Evolutionary conservation across 495 filamentous ascomycete species (phyloP), one percentile per base, ranked within the genome.

Genomic region (Corynascus novoguineensis): DNA sequence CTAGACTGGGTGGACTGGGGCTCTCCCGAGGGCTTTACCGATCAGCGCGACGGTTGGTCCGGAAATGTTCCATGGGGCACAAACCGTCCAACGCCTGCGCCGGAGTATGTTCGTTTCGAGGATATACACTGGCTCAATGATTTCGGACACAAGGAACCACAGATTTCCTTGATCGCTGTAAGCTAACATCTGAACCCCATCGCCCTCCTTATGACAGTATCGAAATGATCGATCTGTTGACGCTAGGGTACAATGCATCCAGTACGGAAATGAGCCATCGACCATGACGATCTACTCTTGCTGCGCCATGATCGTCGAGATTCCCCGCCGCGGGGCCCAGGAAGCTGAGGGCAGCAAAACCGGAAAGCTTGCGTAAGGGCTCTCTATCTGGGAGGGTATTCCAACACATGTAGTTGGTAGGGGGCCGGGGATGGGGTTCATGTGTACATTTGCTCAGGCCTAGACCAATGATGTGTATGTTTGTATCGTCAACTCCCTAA

Each of bases 251-350:
- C 24, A 5, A 14, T 19, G 14, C 3, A 48, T 32, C 44, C 25
- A 57, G 54, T 57, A 57, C 32, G 54, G 54, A 32, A 57, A 50
- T 31, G 22, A 57, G 22, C 24, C 34, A 14, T 6, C 24, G 5
- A 50, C 28, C 19, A 3, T 10, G 17, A 22, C 11, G 7, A 35
- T 24, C 25, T 57, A 57, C n/a, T 49, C 54, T 4, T 41, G 25
- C 17, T 9, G 27, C 35, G n/a, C 54, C 1, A 32, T 57, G 35
- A 37, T 57, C 21, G 54, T 50, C 1, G 35, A 50, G 27, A 17
- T 57, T 21, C 45, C 45, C 21, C 11, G 32, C 5, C 12, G 47
- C 19, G 29, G 28, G n/a, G 12, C 2, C 4, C 48, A 51, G 32
- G 32, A 38, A 5, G 32, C 9, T 6, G 46, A 10, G 29, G 29